Evolutionary conservation across 139 green algal genomes (phyloP), one percentile per base, ranked within the genome.

Genomic region (Chlamydomonas applanata): DNA sequence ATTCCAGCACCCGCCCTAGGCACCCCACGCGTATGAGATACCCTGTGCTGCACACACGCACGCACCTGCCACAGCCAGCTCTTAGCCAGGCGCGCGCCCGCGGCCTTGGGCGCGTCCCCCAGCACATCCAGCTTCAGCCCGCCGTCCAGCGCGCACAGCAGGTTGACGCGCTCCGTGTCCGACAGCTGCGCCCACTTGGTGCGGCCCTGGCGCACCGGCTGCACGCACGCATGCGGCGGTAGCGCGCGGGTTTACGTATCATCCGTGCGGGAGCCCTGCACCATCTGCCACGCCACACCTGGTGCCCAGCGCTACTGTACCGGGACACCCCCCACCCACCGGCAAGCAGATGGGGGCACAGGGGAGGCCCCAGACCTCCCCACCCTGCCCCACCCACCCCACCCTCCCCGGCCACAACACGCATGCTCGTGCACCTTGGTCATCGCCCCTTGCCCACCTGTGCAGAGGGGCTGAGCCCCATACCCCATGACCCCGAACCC

Each of bases 21-120:
- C n/a, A n/a, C n/a, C n/a, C n/a, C n/a, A n/a, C n/a, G n/a, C n/a
- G n/a, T n/a, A n/a, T n/a, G n/a, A n/a, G n/a, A n/a, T n/a, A n/a
- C n/a, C n/a, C n/a, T n/a, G n/a, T n/a, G n/a, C n/a, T n/a, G n/a
- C n/a, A n/a, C 67, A 73, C 67, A 73, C 67, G 56, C 40, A 62
- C 67, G n/a, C 56, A 64, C 70, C 56, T 76, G 54, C 56, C 40
- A 67, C n/a, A 76, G 56, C 70, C 56, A 76, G 22, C 36, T 44
- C 2, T 34, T 34, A 2, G 64, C 64, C 36, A 71, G 36, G 4
- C 59, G 20, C n/a, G 3, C 19, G 3, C 16, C 64, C 2, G 53
- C 14, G 3, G 36, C 36, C 64, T 59, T 71, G 40, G 53, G 34
- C 40, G 25, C 19, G 3, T 30, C 36, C 5, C 64, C 64, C 64